Evolutionary conservation across 1,284 basidiomycete species (phyloP).

Genomic region (Naganishia sp.): DNA sequence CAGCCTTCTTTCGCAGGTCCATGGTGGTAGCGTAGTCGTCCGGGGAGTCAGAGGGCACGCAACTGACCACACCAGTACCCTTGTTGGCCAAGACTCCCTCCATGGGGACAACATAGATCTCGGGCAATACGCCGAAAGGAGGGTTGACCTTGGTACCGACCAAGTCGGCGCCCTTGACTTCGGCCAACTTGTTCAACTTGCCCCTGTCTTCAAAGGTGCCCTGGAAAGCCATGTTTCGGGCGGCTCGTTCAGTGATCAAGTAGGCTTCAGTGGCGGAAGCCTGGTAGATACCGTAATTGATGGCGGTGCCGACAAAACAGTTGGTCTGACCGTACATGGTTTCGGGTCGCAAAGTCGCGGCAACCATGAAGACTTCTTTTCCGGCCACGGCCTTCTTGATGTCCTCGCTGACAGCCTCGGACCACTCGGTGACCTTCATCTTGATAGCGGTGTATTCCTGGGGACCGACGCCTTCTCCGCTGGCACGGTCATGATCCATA

Average conservation of each 20-base stretch:
- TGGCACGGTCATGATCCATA: constrained; percentile 98
- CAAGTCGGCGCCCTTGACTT: constrained; percentile 75
- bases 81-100: constrained; percentile 94
- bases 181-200: constrained; percentile 69
- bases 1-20: constrained; percentile 95
- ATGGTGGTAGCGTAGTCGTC: constrained; percentile 91
- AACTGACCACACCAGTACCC: constrained; percentile 98
- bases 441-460: constrained; percentile 96
- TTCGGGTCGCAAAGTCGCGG: constrained; percentile 94
- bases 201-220: constrained; percentile 72
- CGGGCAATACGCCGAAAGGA: constrained; percentile 76
- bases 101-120: constrained; percentile 97
- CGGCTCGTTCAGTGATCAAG: constrained; percentile 84
- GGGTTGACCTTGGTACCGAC: constrained; percentile 91
- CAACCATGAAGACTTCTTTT: constrained; percentile 86
- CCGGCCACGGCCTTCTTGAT: constrained; percentile 67
- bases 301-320: constrained; percentile 87
- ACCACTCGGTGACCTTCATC: constrained; percentile 88
- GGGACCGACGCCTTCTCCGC: constrained; percentile 92
- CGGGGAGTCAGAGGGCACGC: constrained; percentile 96
- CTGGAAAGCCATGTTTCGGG: constrained; percentile 98
- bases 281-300: constrained; percentile 92
- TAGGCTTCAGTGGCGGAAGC: constrained; percentile 83
- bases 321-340: constrained; percentile 99
- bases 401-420: constrained; percentile 61